Evolutionary conservation across 805 yeast species (phyloP).

Genomic region (Yamadazyma kitorensis): DNA sequence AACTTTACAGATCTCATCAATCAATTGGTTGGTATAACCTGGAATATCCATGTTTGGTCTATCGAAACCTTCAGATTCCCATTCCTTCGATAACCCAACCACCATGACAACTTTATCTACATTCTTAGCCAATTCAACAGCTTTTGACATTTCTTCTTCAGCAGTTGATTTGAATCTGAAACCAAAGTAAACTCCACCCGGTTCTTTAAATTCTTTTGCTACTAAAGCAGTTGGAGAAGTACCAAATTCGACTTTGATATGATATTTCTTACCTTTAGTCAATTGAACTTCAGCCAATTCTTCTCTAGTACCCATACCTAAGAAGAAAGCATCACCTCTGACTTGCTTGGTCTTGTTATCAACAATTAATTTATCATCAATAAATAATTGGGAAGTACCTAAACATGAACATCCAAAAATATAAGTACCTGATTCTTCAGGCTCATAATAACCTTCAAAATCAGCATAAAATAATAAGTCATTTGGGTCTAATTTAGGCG

Average conservation of each 20-base stretch:
- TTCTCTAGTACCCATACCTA: conserved; percentile 53
- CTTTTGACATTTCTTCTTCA: conserved; percentile 23
- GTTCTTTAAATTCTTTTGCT: conserved; percentile 18
- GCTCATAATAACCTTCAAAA: conserved; percentile 41
- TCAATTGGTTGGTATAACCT: conserved; percentile 24
- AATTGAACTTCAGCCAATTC: conserved; percentile 37
- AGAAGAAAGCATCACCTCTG: conserved; percentile 48
- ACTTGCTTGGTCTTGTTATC: conserved; percentile 55
- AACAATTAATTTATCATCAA: conserved; percentile 51
- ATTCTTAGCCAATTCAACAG: conserved; percentile 24
- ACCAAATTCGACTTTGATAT: conserved; percentile 49
- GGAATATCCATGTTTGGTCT: conserved; percentile 29
- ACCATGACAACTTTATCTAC: conserved; percentile 28
- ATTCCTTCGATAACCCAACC: conserved; percentile 28
- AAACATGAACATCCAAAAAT: conserved; percentile 50
- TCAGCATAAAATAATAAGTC: conserved; percentile 39
- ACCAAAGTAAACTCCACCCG: conserved; percentile 25
- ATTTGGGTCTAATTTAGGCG: conserved; percentile 17
- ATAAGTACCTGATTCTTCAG: conserved; percentile 48
- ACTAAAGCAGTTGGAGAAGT: conserved; percentile 15
- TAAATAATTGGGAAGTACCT: conserved; percentile 56
- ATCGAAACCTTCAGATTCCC: conserved; percentile 35
- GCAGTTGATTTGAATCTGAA: conserved; percentile 20
- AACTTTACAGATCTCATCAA: conserved; percentile 23
- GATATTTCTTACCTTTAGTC: conserved; percentile 44